phyloP scores from a whole-genome alignment of 495 filamentous ascomycete species.

The Penicillium paxilli region DNA sequence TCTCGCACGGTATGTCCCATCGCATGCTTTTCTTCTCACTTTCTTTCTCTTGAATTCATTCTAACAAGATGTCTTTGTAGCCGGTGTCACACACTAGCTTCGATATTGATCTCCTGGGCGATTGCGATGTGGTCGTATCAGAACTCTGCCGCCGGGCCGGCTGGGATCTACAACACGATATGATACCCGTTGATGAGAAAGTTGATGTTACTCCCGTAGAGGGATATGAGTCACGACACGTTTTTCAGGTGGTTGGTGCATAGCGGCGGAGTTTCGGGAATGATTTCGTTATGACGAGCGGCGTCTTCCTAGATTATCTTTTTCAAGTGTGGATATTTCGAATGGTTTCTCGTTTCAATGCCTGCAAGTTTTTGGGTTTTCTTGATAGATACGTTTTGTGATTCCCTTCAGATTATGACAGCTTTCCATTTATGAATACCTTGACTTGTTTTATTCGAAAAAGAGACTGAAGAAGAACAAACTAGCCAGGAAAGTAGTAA shows the following conservation, averaged over 20 bases:
- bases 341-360: constrained; percentile 1
- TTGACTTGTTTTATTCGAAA: not conserved
- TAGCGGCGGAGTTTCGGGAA: constrained; percentile 43
- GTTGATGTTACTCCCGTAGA: constrained; percentile 58
- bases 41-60: not conserved
- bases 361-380: constrained; percentile 12
- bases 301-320: constrained; percentile 25
- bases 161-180: constrained; percentile 87
- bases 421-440: not conserved
- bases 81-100: constrained; percentile 89
- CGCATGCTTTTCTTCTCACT: not conserved
- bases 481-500: no score
- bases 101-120: constrained; percentile 90
- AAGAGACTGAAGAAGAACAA: no score
- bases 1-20: constrained; percentile 64
- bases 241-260: constrained; percentile 55
- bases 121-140: constrained; percentile 87
- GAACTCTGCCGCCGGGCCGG: constrained; percentile 84
- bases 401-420: not conserved
- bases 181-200: constrained; percentile 71
- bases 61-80: constrained; percentile 31
- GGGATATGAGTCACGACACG: constrained; percentile 65
- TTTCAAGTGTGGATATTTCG: not conserved
- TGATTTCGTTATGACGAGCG: constrained; percentile 26
- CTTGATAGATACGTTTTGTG: not conserved